Base-by-base conservation (phyloP, 2,329 filamentous ascomycete species). In the Penicillium concentricum region DNA sequence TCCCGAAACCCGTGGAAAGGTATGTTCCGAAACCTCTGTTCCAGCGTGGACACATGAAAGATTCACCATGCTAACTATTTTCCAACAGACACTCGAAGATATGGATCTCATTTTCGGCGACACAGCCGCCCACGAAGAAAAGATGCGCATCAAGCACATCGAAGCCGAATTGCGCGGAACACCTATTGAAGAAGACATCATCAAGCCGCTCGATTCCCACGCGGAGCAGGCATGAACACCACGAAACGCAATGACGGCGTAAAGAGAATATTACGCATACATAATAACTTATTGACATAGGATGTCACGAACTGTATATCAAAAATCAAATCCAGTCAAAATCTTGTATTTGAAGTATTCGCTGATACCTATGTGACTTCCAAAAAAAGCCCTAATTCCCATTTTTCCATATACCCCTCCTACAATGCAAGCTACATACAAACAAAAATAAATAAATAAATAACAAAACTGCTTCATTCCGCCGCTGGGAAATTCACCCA, bases 91-190 rank as follows among this genome's bases (percentile, higher is more conserved):
- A 5, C 75, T 86, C 13, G 82, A 85, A 66, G 78, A 85, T 57
- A 83, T 85, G 76, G 82, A 84, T 43, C 73, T 74, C 37, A 74
- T 77, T 34, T 78, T 78, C 53, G 72, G 73, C 3, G 76, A 78
- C 47, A 74, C 68, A 1, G 66, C 65, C 16, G 72, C 71, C 1
- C 67, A 75, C 28, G 69, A 75, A 58, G 74, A 76, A 53, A 72
- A 74, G 59, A 61, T 70, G 52, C 69, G 73, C 28, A 74, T 76
- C 47, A 69, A 72, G 42, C 68, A 70, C 18, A 76, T 77, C 15
- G 74, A 77, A 57, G 67, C 68, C 6, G 66, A 74, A 37, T 56
- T 76, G 30, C 68, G 71, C 8, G 70, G 69, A 15, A 65, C 67
- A 5, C 60, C 59, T 10, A 42, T 65, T 15, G 57, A 60, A 5